These are phyloP conservation scores for Amanita phalloides DNA, from an alignment of 768 basidiomycete species.

Conservation along the genomic window DNA sequence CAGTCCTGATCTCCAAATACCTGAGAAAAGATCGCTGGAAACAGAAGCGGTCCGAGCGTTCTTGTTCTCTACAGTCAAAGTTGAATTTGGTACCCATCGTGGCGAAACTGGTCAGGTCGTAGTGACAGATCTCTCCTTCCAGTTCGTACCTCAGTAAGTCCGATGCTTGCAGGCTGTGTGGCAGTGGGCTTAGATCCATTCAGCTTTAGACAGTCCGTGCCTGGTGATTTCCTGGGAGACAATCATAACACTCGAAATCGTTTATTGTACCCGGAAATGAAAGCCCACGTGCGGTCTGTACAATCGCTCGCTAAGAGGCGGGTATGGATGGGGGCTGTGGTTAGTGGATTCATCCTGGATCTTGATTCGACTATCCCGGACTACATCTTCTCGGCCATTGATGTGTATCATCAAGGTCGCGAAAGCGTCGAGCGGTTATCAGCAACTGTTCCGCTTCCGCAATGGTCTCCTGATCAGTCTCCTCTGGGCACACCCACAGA, in stretches of 20 bases:
- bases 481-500: slow-evolving; percentile 10
- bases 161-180: background rate
- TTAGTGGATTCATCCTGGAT: slow-evolving; percentile 80
- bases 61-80: slow-evolving; percentile 69
- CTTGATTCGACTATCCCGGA: slow-evolving; percentile 73
- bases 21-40: slow-evolving; percentile 27
- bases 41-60: slow-evolving; percentile 60
- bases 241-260: slow-evolving; percentile 61
- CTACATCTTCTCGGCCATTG: slow-evolving; percentile 71
- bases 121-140: slow-evolving; percentile 69
- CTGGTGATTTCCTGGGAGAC: slow-evolving; percentile 62
- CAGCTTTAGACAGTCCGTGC: slow-evolving; percentile 70
- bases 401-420: slow-evolving; percentile 77
- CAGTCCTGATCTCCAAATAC: slow-evolving; percentile 44
- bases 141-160: slow-evolving; percentile 70
- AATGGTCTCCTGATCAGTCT: slow-evolving; percentile 16
- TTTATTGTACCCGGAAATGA: slow-evolving; percentile 74
- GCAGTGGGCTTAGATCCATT: slow-evolving; percentile 8
- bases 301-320: slow-evolving; percentile 36
- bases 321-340: slow-evolving; percentile 53
- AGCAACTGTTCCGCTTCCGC: slow-evolving; percentile 38
- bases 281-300: slow-evolving; percentile 55
- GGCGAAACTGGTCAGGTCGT: slow-evolving; percentile 72
- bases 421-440: slow-evolving; percentile 63
- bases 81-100: slow-evolving; percentile 62